Evolutionary conservation across 2,329 filamentous ascomycete genomes (phyloP).

Genomic region (Neonectria faginata): DNA sequence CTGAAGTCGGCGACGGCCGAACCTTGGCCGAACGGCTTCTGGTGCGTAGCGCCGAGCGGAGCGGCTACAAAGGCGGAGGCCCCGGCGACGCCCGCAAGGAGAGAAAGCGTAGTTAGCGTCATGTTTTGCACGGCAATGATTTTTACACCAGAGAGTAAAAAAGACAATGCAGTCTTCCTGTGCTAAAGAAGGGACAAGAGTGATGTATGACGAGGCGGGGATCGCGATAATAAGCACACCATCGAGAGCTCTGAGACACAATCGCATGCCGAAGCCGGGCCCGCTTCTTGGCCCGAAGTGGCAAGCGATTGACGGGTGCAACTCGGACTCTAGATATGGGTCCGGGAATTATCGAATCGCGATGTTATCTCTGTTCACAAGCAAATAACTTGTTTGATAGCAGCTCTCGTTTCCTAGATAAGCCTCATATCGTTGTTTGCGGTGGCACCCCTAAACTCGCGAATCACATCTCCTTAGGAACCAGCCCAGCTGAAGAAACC

Average conservation of each 20-base stretch:
- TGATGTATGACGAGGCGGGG: slow-evolving; percentile 18
- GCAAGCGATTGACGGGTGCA: slow-evolving; percentile 23
- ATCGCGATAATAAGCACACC: slow-evolving; percentile 17
- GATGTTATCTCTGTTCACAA: neutral
- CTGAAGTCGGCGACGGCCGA: slow-evolving; percentile 34
- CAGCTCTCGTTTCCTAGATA: neutral
- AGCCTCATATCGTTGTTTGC: neutral
- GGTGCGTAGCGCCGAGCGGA: slow-evolving; percentile 24
- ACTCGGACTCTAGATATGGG: slow-evolving; percentile 24
- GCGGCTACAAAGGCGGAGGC: slow-evolving; percentile 32
- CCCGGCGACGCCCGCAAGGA: slow-evolving; percentile 33
- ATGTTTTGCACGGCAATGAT: slow-evolving; percentile 21
- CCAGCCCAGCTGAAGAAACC: no score
- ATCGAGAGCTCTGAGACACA: slow-evolving; percentile 7
- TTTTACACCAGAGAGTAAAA: neutral
- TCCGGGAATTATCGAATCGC: slow-evolving; percentile 11
- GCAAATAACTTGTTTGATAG: no score
- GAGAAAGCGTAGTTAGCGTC: slow-evolving; percentile 35
- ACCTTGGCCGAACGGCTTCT: slow-evolving; percentile 35
- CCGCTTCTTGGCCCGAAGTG: slow-evolving; percentile 17
- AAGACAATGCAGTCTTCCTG: neutral
- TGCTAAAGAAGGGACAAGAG: neutral
- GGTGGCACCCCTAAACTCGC: no score
- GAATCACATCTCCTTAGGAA: no score
- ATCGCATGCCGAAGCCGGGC: slow-evolving; percentile 8